Evolutionary conservation across 2,329 filamentous ascomycete genomes (phyloP), one percentile per base, ranked within the genome.

Genomic region (Xylariaceae sp.): DNA sequence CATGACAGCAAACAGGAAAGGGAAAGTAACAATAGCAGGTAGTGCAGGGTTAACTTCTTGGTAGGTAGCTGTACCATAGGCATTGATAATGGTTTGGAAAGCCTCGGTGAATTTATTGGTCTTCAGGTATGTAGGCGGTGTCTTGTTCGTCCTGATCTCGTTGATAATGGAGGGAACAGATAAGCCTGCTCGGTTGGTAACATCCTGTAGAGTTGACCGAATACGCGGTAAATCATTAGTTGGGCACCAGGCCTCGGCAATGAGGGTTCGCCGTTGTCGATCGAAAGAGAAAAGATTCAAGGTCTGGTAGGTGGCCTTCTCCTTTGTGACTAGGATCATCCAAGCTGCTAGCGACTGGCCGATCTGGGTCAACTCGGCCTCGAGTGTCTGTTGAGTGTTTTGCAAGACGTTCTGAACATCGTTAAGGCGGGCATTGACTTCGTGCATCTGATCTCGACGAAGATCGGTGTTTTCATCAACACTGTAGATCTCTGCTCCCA

Each of bases 1-100:
- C 94, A 99, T 99, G 83, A 99, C 94, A 43, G 94, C 94, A 71
- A 99, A 99, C 58, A 99, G 81, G 80, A 99, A 99, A n/a, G 95
- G 94, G 75, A 99, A 99, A 5, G 94, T 99, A 60, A 99, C 87
- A 63, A 97, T 92, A 45, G 96, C 94, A 30, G 93, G 93, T 18
- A 99, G 82, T 58, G 92, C 93, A 52, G 94, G 94, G 75, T 99
- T 99, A 72, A 97, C 89, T 76, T 99, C 94, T 64, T 89, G 89
- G 75, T 99, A 99, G 62, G 96, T 97, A 56, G 94, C 90, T 35
- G 94, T 97, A 69, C 94, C 95, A 69, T 99, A 99, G 23, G 95
- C 94, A 67, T 99, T 93, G 72, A 99, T 95, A 72, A 99, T 99
- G 53, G 93, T 97, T 75, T 99, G 94, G 79, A 99, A 99, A 20